Evolutionary conservation across 805 yeast genomes (phyloP), one percentile per base, ranked within the genome.

Genomic region (Jamesozyma hellenica): DNA sequence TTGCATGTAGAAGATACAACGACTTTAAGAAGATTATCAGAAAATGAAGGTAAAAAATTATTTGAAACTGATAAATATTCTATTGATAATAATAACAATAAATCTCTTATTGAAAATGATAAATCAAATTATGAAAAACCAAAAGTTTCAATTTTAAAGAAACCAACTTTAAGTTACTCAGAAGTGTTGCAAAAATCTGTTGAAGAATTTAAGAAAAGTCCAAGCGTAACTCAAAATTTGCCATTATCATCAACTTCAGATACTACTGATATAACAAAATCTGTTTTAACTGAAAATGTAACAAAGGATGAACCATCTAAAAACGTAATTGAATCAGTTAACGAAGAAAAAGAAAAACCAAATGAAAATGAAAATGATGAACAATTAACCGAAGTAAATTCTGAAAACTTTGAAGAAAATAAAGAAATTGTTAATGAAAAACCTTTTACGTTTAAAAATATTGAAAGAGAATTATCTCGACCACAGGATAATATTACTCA

Each of bases 291-390:
- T 11, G 19, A 28, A 1, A 11, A 8, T 16, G 29, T 32, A 14
- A 29, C 29, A 19, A 37, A 25, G 11, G 28, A 26, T 12, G 29
- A 15, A 17, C 23, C 33, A 33, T 6, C 8, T 21, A 82, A 84
- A 1, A 88, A 90, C 19, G 81, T 80, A 59, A 90, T 88, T 42
- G 88, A 82, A n/a, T n/a, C n/a, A n/a, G 19, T 28, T 1, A 11
- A 8, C 16, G 29, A 33, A 14, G 32, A 32, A 19, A 37, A 25
- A n/a, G 28, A 26, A 9, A 26, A 15, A 17, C 23, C 33, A 33
- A 21, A 6, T 21, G 82, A 84, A 1, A 88, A 90, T 21, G 81
- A 81, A 59, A 90, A 88, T 42, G 88, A 82, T 55, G 80, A 80
- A 53, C 88, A 82, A 50, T 78, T 87, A 0, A 80, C 79, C 49